Evolutionary conservation across 108 stramenopile species (phyloP).

Genomic region (Skeletonema potamos): DNA sequence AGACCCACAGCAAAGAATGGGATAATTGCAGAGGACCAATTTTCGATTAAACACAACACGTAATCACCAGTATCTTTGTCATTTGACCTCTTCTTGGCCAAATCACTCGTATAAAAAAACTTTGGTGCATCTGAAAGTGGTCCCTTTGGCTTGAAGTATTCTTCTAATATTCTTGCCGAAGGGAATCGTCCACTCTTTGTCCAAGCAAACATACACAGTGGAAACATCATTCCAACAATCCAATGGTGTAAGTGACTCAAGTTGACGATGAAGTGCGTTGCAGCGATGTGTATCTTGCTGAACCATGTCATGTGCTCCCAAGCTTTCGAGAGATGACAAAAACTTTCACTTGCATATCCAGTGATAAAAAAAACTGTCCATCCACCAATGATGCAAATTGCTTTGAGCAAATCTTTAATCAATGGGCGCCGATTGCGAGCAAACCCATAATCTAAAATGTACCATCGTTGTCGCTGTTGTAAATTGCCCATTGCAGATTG

Average conservation of each 20-base stretch:
- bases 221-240: constrained; percentile 27
- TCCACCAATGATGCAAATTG: constrained; percentile 7
- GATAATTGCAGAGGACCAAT: constrained; percentile 62
- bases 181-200: constrained; percentile 15
- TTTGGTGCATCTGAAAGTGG: constrained; percentile 4
- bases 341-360: constrained; percentile 6
- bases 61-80: constrained; percentile 35
- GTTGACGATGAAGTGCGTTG: constrained; percentile 1
- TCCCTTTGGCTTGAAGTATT: constrained; percentile 16
- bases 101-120: constrained; percentile 11
- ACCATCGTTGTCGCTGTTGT: constrained; percentile 31
- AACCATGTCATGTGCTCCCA: not conserved
- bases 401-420: constrained; percentile 15
- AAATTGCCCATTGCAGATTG: constrained; percentile 25
- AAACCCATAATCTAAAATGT: constrained; percentile 44
- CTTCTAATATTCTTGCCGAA: constrained; percentile 13
- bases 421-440: constrained; percentile 38
- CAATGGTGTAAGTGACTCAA: constrained; percentile 28
- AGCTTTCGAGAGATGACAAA: not conserved
- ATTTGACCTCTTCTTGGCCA: constrained; percentile 1
- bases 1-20: constrained; percentile 26
- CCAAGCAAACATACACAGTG: constrained; percentile 29
- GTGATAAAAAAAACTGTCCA: constrained; percentile 23
- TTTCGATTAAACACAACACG: constrained; percentile 58
- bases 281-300: constrained; percentile 13